Evolutionary conservation across 2,329 filamentous ascomycete genomes (phyloP).

Genomic region (Epichloe elymi): DNA sequence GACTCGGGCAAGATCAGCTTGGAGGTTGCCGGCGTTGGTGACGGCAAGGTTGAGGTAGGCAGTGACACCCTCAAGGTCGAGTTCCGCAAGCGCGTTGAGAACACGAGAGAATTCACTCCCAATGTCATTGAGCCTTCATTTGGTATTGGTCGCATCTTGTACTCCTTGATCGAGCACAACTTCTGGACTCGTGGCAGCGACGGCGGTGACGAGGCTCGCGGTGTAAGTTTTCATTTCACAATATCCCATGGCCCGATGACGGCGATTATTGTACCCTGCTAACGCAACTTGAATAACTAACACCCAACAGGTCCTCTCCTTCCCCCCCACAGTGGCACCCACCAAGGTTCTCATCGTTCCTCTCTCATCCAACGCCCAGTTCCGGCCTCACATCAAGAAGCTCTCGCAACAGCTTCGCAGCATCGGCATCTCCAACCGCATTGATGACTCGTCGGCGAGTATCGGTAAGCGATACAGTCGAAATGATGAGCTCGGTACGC

Average conservation of each 20-base stretch:
- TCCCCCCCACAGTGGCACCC: conserved; percentile 60
- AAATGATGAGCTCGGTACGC: conserved; percentile 92
- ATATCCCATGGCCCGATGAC: neutral
- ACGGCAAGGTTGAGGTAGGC: conserved; percentile 65
- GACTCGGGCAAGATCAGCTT: conserved; percentile 64
- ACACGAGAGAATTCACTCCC: conserved; percentile 81
- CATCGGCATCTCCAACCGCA: conserved; percentile 65
- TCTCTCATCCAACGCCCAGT: conserved; percentile 67
- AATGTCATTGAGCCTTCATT: conserved; percentile 98
- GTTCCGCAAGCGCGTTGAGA: conserved; percentile 69
- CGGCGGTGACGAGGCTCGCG: conserved; percentile 59
- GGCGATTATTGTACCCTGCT: neutral
- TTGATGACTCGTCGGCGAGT: conserved; percentile 81
- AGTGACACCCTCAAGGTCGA: conserved; percentile 74
- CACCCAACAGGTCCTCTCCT: conserved; percentile 34
- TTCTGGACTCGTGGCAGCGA: conserved; percentile 72
- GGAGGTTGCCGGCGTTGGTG: conserved; percentile 52
- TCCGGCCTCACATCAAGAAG: conserved; percentile 61
- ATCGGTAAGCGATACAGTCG: conserved; percentile 92
- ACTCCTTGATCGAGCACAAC: conserved; percentile 83
- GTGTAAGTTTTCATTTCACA: conserved; percentile 44
- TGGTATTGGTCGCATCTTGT: conserved; percentile 89
- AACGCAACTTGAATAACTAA: conserved; percentile 4
- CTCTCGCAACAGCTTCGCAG: conserved; percentile 66
- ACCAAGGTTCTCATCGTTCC: conserved; percentile 91